phyloP scores from a whole-genome alignment of 805 yeast species.

The Clavispora santaluciae region DNA sequence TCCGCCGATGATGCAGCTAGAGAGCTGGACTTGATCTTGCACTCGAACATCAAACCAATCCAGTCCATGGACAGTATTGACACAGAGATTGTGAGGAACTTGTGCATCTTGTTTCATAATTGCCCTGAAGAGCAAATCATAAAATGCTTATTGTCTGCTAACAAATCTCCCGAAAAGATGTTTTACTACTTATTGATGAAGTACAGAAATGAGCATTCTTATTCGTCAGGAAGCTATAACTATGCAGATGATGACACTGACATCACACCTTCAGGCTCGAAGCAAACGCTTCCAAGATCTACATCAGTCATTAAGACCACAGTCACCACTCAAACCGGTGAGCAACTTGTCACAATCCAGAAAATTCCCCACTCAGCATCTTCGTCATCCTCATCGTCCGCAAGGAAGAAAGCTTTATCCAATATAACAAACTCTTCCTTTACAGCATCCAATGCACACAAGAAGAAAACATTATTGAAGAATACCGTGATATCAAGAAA shows the following conservation, averaged over 20 bases:
- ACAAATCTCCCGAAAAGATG: conserved; percentile 71
- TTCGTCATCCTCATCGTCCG: conserved; percentile 18
- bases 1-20: conserved; percentile 32
- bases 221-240: conserved; percentile 24
- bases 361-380: conserved; percentile 22
- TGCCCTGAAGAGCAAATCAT: conserved; percentile 52
- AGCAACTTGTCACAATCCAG: conserved; percentile 18
- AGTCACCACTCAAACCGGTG: conserved; percentile 27
- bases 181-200: conserved; percentile 70
- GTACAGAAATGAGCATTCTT: conserved; percentile 59
- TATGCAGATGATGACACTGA: conserved; percentile 25
- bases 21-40: conserved; percentile 7
- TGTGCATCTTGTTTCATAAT: conserved; percentile 80
- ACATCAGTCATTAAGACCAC: conserved; percentile 40
- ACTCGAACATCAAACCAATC: conserved; percentile 29
- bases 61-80: conserved; percentile 52
- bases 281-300: conserved; percentile 35
- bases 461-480: conserved; percentile 26
- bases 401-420: conserved; percentile 20
- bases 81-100: conserved; percentile 65
- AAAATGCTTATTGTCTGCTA: conserved; percentile 47
- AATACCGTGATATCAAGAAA: conserved; percentile 21
- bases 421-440: conserved; percentile 33
- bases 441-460: conserved; percentile 37
- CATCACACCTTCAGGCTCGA: conserved; percentile 19